Evolutionary conservation across 2,329 filamentous ascomycete species (phyloP).

Genomic region (Claviceps pusilla): DNA sequence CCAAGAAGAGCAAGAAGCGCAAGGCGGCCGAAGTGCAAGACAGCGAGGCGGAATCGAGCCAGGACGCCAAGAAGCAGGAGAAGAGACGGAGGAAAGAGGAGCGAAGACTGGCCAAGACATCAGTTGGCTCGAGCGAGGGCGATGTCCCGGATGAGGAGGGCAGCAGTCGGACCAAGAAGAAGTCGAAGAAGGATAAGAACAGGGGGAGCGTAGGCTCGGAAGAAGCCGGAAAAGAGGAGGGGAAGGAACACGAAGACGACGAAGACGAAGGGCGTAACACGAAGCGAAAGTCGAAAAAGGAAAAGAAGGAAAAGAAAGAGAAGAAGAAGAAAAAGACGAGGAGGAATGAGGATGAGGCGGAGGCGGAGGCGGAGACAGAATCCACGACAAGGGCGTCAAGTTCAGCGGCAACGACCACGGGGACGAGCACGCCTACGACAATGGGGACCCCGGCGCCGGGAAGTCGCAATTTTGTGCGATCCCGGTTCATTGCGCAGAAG

Average conservation of each 20-base stretch:
- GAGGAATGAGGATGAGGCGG: constrained; percentile 33
- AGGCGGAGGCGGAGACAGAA: constrained; percentile 17
- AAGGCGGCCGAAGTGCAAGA: constrained; percentile 28
- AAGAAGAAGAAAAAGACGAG: constrained; percentile 24
- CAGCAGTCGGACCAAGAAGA: constrained; percentile 28
- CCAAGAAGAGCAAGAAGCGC: constrained; percentile 34
- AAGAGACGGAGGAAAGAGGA: constrained; percentile 24
- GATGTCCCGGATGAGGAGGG: constrained; percentile 10
- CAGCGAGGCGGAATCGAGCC: constrained; percentile 2
- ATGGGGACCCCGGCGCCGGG: constrained; percentile 32
- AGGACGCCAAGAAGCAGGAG: constrained; percentile 16
- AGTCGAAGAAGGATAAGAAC: constrained; percentile 27
- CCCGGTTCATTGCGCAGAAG: constrained; percentile 80
- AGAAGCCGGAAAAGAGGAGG: constrained; percentile 5
- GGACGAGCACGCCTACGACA: constrained; percentile 22
- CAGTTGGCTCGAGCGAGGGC: constrained; percentile 6
- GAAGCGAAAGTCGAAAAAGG: constrained; percentile 23
- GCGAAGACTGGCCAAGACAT: constrained; percentile 17
- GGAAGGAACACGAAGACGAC: constrained; percentile 13
- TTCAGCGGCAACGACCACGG: constrained; percentile 19
- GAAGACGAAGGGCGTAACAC: constrained; percentile 22
- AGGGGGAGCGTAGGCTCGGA: constrained; percentile 4
- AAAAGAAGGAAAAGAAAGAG: constrained; percentile 25
- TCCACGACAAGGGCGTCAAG: constrained; percentile 11
- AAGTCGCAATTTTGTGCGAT: constrained; percentile 58